Evolutionary conservation across 331 rosid species (phyloP), one percentile per base, ranked within the genome.

Genomic region (Pyrus hybrid): DNA sequence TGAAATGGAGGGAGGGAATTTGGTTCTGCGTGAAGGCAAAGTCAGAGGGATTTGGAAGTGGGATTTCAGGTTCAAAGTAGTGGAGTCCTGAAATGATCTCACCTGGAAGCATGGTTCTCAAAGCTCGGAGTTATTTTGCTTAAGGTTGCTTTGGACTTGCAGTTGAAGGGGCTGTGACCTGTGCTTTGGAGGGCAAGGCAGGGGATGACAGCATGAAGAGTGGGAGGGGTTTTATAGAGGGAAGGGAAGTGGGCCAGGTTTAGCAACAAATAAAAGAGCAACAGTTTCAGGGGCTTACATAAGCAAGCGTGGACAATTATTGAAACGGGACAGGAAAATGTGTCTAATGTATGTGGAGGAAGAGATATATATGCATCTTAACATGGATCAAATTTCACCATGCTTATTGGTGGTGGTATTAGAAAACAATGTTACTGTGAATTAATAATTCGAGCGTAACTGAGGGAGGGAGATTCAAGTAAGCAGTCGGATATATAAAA

Each of bases 221-320:
- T 72, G 82, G 58, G 51, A 68, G 76, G 75, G 87, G 28, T 84
- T 91, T 41, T 87, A 58, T 91, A 91, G 85, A 88, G 90, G 83
- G 71, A 56, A 76, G 63, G 63, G 28, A 23, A 11, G 17, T 21
- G 63, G 45, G 4, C 45, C 83, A 58, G 47, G 43, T 68, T 72
- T 62, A 67, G 4, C 45, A 41, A 41, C 45, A 41, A 41, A 41
- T 41, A 41, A 70, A 33, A 8, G 77, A 77, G 63, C 54, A 70
- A 72, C 62, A 78, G 80, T 56, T 77, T 81, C 76, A 78, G 80
- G 81, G 69, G 90, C 86, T 87, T 86, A 84, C 89, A 80, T 74
- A 72, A 70, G 91, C 83, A 81, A 51, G 70, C 81, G 21, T 51
- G 21, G 57, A 82, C 85, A 86, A 80, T 86, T 80, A 84, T 84